phyloP scores from a whole-genome alignment of 495 filamentous ascomycete species.

The Aspergillus funiculosus region DNA sequence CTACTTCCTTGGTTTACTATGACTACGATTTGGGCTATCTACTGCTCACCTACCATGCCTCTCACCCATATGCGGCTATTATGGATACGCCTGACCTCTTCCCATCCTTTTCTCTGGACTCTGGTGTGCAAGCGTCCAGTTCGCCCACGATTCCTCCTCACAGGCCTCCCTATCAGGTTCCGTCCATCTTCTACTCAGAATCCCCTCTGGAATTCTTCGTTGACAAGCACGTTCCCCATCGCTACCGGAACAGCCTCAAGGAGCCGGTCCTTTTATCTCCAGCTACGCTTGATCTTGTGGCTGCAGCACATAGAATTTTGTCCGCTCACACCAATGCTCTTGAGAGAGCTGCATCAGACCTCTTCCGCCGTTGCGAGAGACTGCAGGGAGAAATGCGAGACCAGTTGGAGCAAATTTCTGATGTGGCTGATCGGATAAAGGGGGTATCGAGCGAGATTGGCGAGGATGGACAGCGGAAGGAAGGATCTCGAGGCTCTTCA shows the following conservation, averaged over 20 bases:
- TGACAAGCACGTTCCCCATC: conserved; percentile 52
- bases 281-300: conserved; percentile 67
- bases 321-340: conserved; percentile 67
- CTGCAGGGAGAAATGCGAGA: conserved; percentile 64
- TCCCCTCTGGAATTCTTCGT: conserved; percentile 58
- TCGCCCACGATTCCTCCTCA: conserved; percentile 35
- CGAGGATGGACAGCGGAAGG: conserved; percentile 39
- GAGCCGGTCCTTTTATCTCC: conserved; percentile 71
- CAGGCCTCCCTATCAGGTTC: conserved; percentile 64
- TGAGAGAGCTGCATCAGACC: conserved; percentile 67
- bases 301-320: conserved; percentile 68
- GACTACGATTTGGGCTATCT: conserved; percentile 76
- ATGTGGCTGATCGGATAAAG: conserved; percentile 62
- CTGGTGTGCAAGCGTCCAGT: conserved; percentile 17
- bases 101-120: conserved; percentile 27
- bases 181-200: conserved; percentile 53
- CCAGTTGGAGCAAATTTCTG: conserved; percentile 63
- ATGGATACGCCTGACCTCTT: conserved; percentile 58
- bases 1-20: conserved; percentile 58
- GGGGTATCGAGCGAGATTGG: conserved; percentile 56
- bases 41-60: conserved; percentile 61
- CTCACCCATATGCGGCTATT: conserved; percentile 56
- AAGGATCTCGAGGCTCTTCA: conserved; percentile 42
- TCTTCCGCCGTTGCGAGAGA: conserved; percentile 72
- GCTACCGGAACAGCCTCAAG: conserved; percentile 55